Conservation (phyloP, 2,329 filamentous ascomycete genomes). For the Tolypocladium cylindrosporum region DNA sequence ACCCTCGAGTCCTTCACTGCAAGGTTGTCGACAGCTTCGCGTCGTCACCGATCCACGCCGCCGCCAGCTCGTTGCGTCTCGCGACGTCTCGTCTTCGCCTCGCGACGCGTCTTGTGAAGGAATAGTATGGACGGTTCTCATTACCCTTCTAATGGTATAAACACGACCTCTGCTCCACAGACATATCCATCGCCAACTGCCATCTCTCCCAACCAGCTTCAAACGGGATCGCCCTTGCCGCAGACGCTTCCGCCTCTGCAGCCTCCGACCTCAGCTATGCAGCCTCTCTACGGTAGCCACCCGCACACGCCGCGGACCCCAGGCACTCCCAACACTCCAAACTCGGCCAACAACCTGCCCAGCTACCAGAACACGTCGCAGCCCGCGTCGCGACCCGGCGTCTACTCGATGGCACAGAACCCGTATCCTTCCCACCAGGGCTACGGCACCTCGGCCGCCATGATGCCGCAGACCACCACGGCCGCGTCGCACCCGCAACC, state of each 20-base stretch:
- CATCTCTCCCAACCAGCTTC: conserved; percentile 41
- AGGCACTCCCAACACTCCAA: conserved; percentile 53
- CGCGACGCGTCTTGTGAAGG: conserved; percentile 24
- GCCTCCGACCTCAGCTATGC: conserved; percentile 32
- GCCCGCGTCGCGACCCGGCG: conserved; percentile 34
- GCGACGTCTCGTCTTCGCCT: conserved; percentile 7
- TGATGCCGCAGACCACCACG: conserved; percentile 58
- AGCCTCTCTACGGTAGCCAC: conserved; percentile 44
- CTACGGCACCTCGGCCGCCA: conserved; percentile 46
- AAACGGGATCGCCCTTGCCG: conserved; percentile 35
- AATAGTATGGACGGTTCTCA: conserved; percentile 44
- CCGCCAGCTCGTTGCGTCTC: neutral
- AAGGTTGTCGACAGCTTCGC: neutral
- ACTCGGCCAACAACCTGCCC: conserved; percentile 40
- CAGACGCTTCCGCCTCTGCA: conserved; percentile 48
- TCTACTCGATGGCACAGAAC: conserved; percentile 46
- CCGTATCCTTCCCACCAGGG: conserved; percentile 44
- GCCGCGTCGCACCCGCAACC: conserved; percentile 64
- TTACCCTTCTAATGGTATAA: conserved; percentile 46
- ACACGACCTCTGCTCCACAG: conserved; percentile 37
- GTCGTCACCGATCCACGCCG: neutral
- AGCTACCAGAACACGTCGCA: conserved; percentile 44
- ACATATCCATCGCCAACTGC: conserved; percentile 42
- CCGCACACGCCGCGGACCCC: conserved; percentile 53
- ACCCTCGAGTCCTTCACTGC: neutral